phyloP scores from a whole-genome alignment of 805 yeast genomes.

The Blastobotrys chiropterorum region DNA sequence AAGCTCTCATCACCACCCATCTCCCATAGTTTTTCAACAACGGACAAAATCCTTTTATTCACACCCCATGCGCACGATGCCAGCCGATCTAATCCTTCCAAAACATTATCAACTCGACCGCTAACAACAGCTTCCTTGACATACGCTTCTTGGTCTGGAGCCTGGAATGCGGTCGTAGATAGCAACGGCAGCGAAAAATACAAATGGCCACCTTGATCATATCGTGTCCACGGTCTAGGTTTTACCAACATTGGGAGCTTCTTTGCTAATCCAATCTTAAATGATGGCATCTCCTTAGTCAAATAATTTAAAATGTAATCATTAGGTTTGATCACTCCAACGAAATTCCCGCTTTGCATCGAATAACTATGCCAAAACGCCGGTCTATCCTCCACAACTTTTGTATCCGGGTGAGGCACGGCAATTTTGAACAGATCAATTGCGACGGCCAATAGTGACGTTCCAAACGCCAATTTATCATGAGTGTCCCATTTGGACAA shows the following conservation, averaged over 20 bases:
- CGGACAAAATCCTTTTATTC: constrained; percentile 59
- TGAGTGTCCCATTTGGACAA: constrained; percentile 44
- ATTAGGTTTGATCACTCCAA: constrained; percentile 77
- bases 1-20: constrained; percentile 46
- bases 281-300: constrained; percentile 50
- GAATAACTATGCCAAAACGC: constrained; percentile 87
- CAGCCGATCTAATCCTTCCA: constrained; percentile 73
- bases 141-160: constrained; percentile 85
- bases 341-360: constrained; percentile 61
- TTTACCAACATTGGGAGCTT: constrained; percentile 80
- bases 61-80: constrained; percentile 91
- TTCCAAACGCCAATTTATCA: constrained; percentile 65
- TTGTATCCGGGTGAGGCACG: constrained; percentile 71
- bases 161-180: constrained; percentile 44
- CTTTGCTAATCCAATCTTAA: constrained; percentile 63
- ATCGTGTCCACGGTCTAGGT: constrained; percentile 78
- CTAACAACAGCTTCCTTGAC: constrained; percentile 72
- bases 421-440: constrained; percentile 74
- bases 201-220: constrained; percentile 78
- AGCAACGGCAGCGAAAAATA: constrained; percentile 35
- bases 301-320: constrained; percentile 56
- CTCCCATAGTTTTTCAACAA: constrained; percentile 79
- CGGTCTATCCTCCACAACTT: constrained; percentile 64
- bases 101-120: constrained; percentile 57
- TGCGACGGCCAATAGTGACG: constrained; percentile 62